These are phyloP conservation scores for Rhizopogon sp. DNA, from an alignment of 768 basidiomycete species.

Conservation along the genomic window DNA sequence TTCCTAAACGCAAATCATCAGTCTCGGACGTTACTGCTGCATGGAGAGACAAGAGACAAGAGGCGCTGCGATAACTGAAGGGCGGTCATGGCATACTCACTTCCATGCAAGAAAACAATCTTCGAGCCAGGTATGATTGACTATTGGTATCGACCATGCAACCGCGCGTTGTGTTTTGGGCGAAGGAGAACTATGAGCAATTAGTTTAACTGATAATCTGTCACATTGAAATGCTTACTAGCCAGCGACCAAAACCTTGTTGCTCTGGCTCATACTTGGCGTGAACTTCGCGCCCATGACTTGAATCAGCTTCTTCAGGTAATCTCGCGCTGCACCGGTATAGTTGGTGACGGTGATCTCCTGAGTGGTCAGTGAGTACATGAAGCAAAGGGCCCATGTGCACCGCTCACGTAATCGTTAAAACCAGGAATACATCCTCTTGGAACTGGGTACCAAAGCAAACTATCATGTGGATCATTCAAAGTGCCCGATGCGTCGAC, in stretches of 20 bases:
- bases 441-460: conserved; percentile 84
- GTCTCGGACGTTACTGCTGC: not conserved
- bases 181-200: conserved; percentile 27
- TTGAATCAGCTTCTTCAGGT: conserved; percentile 77
- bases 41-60: not conserved
- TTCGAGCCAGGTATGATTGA: conserved; percentile 90
- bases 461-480: conserved; percentile 62
- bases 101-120: conserved; percentile 85
- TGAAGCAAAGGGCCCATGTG: not conserved
- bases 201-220: not conserved
- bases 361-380: conserved; percentile 29
- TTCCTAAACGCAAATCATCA: conserved; percentile 19
- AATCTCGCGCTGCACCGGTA: conserved; percentile 80
- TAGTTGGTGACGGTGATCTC: conserved; percentile 86
- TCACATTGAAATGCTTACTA: conserved; percentile 45
- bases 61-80: not conserved
- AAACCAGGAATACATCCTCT: conserved; percentile 56
- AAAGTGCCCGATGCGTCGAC: conserved; percentile 61
- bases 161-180: conserved; percentile 69
- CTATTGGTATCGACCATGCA: conserved; percentile 79
- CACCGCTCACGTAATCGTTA: conserved; percentile 49
- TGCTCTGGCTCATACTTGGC: conserved; percentile 71
- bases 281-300: conserved; percentile 79
- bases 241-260: conserved; percentile 81
- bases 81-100: not conserved